A percentile compares a stretch with the other conserved stretches of the same genome.
These are phyloP conservation scores for Boletus subparvulus DNA, from an alignment of 768 basidiomycete genomes.

Conservation along the genomic window DNA sequence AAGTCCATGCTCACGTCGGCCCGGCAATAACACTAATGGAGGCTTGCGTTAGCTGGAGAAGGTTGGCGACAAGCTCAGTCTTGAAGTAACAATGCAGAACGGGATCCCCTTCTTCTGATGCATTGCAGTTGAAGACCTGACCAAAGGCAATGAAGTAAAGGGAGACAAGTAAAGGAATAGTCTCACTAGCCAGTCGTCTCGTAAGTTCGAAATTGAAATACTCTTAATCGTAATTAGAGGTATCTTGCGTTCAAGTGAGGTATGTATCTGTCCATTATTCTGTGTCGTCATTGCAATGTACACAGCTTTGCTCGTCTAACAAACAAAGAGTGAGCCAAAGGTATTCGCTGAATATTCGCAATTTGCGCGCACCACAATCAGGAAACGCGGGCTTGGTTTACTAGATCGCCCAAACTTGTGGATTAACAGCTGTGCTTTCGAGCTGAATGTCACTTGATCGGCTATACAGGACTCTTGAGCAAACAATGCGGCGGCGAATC, in stretches of 20 bases:
- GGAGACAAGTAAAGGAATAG: neutral
- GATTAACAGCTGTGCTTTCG: constrained; percentile 75
- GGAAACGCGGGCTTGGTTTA: constrained; percentile 86
- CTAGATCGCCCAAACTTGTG: constrained; percentile 86
- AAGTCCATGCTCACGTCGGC: constrained; percentile 61
- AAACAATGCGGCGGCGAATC: neutral
- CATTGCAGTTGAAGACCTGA: constrained; percentile 74
- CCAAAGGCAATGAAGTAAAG: constrained; percentile 7
- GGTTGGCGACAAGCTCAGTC: constrained; percentile 85
- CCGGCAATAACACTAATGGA: constrained; percentile 70
- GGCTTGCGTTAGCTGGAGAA: constrained; percentile 78
- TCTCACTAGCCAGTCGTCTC: constrained; percentile 93
- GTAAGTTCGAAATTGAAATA: constrained; percentile 81
- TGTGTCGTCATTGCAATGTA: constrained; percentile 65
- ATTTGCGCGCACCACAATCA: constrained; percentile 70
- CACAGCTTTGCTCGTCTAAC: constrained; percentile 62
- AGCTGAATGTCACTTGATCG: constrained; percentile 84
- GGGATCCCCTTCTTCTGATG: constrained; percentile 92
- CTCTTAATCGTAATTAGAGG: constrained; percentile 84
- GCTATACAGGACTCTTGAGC: constrained; percentile 36
- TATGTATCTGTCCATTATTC: constrained; percentile 61
- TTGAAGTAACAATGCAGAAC: constrained; percentile 91
- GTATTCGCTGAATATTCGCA: neutral
- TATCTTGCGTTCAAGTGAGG: constrained; percentile 80
- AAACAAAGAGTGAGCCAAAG: neutral